phyloP scores from a whole-genome alignment of 2,329 filamentous ascomycete genomes.

The Beauveria bassiana region DNA sequence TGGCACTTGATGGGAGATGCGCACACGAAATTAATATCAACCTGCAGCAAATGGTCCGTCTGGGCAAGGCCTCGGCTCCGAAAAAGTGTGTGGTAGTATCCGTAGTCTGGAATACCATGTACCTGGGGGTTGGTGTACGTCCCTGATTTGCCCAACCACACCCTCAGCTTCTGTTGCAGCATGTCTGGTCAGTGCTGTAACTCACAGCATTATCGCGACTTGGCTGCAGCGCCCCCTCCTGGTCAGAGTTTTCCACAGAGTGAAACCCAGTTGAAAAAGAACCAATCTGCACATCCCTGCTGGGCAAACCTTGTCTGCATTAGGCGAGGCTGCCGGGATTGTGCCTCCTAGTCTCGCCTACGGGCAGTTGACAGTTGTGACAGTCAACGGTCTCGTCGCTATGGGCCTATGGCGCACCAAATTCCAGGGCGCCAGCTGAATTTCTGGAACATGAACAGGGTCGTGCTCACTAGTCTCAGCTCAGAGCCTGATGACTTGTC shows the following conservation, averaged over 20 bases:
- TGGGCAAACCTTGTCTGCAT: not conserved
- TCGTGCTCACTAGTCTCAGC: no score
- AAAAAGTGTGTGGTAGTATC: not conserved
- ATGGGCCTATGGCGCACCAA: no score
- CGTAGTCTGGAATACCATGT: not conserved
- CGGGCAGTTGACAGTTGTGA: not conserved
- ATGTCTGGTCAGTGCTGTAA: no score
- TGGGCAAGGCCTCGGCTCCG: not conserved
- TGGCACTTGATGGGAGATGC: not conserved
- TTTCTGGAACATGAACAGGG: no score
- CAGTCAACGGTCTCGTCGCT: not conserved
- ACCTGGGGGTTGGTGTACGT: not conserved
- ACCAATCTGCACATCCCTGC: not conserved
- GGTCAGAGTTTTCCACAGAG: not conserved
- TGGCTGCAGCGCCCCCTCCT: not conserved
- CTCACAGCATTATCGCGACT: not conserved
- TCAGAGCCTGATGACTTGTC: not conserved
- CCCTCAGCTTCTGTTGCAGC: not conserved
- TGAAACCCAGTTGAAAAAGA: not conserved
- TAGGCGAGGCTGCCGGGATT: not conserved
- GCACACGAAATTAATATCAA: not conserved
- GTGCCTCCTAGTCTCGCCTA: not conserved
- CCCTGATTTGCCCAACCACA: not conserved
- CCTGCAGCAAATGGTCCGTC: not conserved
- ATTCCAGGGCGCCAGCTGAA: no score